These are phyloP conservation scores for Solanum hybrid DNA, from an alignment of 305 asterid species.

Conservation along the genomic window DNA sequence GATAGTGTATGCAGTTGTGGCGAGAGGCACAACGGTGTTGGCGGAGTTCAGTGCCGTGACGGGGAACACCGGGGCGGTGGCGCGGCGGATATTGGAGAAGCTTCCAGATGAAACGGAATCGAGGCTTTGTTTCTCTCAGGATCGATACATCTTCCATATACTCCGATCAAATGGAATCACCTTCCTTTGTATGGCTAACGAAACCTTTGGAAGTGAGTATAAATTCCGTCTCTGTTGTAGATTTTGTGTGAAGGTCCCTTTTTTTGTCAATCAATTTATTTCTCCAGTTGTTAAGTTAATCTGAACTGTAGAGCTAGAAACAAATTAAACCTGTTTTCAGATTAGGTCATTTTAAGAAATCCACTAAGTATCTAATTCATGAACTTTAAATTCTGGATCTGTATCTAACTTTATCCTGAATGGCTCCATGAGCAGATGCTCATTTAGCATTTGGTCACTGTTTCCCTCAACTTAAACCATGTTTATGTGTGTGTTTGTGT, in stretches of 20 bases:
- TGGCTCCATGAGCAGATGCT: not conserved
- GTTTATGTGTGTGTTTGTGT: not conserved
- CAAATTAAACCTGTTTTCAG: not conserved
- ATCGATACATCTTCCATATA: slow-evolving; percentile 85
- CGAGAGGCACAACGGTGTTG: slow-evolving; percentile 84
- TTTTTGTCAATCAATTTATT: not conserved
- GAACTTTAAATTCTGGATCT: not conserved
- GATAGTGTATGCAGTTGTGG: slow-evolving; percentile 80
- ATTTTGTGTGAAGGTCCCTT: not conserved
- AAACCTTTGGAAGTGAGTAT: slow-evolving; percentile 75
- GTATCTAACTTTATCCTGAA: not conserved
- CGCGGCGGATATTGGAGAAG: slow-evolving; percentile 84
- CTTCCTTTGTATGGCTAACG: slow-evolving; percentile 97
- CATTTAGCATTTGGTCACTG: not conserved
- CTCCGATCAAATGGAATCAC: slow-evolving; percentile 73
- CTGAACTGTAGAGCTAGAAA: not conserved
- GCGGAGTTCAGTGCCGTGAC: slow-evolving; percentile 96
- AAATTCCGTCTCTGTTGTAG: not conserved
- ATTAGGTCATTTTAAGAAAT: not conserved
- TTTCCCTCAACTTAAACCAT: not conserved
- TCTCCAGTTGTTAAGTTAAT: not conserved
- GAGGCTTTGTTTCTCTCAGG: slow-evolving; percentile 91
- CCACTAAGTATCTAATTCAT: not conserved
- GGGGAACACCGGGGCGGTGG: slow-evolving; percentile 86
- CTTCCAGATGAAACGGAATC: slow-evolving; percentile 57